A percentile compares a stretch with the other conserved stretches of the same genome.
Evolutionary conservation across 2,329 filamentous ascomycete species (phyloP).

Genomic region (Fusarium gaditjirri): DNA sequence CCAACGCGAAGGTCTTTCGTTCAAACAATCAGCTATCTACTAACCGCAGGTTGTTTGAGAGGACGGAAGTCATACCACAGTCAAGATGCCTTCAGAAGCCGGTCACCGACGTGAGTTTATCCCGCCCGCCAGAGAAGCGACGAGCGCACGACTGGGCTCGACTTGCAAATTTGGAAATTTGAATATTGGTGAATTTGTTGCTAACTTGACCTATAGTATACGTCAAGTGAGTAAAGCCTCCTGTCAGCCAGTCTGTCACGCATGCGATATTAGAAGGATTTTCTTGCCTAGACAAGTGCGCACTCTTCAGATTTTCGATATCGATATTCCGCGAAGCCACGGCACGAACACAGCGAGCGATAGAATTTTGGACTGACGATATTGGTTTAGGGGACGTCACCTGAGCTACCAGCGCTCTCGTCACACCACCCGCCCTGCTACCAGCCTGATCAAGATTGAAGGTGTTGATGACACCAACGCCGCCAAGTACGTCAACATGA

Average conservation of each 20-base stretch:
- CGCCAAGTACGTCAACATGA: conserved; percentile 74
- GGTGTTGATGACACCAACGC: conserved; percentile 91
- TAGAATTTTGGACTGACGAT: conserved; percentile 47
- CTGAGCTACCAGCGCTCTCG: conserved; percentile 97
- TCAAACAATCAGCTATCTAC: conserved; percentile 57
- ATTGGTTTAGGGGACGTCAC: conserved; percentile 83
- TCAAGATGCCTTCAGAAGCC: conserved; percentile 89
- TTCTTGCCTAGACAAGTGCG: conserved; percentile 25
- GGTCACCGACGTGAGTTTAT: conserved; percentile 85
- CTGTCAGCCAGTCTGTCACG: conserved; percentile 12
- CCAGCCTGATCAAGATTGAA: conserved; percentile 98
- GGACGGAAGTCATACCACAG: conserved; percentile 59
- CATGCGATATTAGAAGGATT: conserved; percentile 27
- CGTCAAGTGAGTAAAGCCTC: conserved; percentile 78
- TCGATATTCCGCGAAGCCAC: conserved; percentile 40
- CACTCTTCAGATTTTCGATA: conserved; percentile 35
- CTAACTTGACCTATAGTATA: conserved; percentile 72
- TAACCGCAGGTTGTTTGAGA: conserved; percentile 59
- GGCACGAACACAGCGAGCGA: conserved; percentile 37
- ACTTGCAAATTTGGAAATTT: conserved; percentile 22
- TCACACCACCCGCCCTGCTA: conserved; percentile 89
- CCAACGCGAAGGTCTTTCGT: conserved; percentile 57
- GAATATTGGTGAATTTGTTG: conserved; percentile 33
- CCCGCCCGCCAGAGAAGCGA: conserved; percentile 11
- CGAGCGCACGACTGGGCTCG: conserved; percentile 20